These are phyloP conservation scores for Globisporangium spinosum DNA, from an alignment of 352 stramenopile genomes.

Conservation along the genomic window DNA sequence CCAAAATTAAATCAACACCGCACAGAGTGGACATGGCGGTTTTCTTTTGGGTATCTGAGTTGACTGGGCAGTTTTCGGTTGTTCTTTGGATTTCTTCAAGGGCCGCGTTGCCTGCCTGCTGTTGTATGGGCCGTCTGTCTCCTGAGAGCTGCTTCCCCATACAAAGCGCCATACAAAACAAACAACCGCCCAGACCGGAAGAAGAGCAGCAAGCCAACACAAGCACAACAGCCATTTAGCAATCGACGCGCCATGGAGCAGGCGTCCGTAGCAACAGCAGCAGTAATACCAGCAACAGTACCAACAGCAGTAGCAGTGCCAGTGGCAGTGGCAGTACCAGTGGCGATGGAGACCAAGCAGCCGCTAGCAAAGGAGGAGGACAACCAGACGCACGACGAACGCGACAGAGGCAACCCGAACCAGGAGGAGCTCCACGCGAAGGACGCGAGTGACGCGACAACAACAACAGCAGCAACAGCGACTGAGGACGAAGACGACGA, in stretches of 20 bases:
- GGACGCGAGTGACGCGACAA: not conserved
- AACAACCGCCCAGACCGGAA: not conserved
- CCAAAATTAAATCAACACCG: not conserved
- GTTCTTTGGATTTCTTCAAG: slow-evolving; percentile 14
- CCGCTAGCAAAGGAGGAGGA: not conserved
- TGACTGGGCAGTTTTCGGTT: slow-evolving; percentile 2
- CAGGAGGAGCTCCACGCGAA: not conserved
- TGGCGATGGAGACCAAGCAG: not conserved
- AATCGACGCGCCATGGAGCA: slow-evolving; percentile 13
- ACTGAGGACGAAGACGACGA: slow-evolving; percentile 21
- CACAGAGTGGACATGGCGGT: not conserved
- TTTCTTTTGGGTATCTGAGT: slow-evolving; percentile 6
- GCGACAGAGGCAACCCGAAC: not conserved
- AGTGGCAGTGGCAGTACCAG: not conserved
- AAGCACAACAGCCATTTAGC: not conserved
- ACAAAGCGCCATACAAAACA: not conserved
- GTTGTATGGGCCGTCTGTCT: not conserved
- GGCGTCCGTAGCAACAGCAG: not conserved
- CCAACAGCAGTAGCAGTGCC: not conserved
- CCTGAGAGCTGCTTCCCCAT: not conserved
- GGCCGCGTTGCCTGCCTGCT: not conserved
- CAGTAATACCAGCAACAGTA: not conserved
- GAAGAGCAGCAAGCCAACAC: not conserved
- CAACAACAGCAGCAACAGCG: not conserved
- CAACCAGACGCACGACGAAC: slow-evolving; percentile 5